Evolutionary conservation across 2,329 filamentous ascomycete genomes (phyloP).

Genomic region (Thelonectria rubi): DNA sequence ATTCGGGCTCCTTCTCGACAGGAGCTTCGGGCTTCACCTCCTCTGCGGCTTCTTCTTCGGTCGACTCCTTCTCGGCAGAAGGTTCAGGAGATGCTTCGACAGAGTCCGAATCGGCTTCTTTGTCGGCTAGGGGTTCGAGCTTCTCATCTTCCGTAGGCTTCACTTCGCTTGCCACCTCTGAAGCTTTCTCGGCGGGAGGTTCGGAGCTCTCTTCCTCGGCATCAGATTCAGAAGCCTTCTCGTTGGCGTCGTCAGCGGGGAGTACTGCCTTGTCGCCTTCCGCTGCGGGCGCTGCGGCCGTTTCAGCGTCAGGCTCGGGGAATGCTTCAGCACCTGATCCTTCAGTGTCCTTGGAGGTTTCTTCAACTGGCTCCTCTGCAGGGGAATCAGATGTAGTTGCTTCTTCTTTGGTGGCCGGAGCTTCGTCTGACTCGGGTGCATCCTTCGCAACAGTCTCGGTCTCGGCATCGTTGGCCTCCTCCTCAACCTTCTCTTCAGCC

Average conservation of each 20-base stretch:
- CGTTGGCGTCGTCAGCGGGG: background rate
- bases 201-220: constrained; percentile 2
- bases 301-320: background rate
- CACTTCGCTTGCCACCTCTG: background rate
- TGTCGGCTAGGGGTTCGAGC: background rate
- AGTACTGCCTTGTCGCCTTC: background rate
- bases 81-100: constrained; percentile 7
- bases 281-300: background rate
- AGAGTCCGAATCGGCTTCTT: constrained; percentile 9
- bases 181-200: constrained; percentile 7
- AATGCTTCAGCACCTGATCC: background rate
- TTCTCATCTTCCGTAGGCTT: constrained; percentile 5
- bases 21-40: constrained; percentile 12
- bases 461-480: background rate
- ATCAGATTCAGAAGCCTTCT: constrained; percentile 10
- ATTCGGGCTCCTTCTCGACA: constrained; percentile 6
- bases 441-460: background rate
- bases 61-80: constrained; percentile 8
- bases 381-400: background rate
- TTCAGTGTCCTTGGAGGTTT: background rate
- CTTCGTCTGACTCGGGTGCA: background rate
- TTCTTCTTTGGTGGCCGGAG: background rate
- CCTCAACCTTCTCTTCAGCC: background rate
- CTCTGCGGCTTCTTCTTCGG: background rate
- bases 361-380: background rate